Base-by-base conservation (phyloP, 805 yeast genomes). In the Candida railenensis region DNA sequence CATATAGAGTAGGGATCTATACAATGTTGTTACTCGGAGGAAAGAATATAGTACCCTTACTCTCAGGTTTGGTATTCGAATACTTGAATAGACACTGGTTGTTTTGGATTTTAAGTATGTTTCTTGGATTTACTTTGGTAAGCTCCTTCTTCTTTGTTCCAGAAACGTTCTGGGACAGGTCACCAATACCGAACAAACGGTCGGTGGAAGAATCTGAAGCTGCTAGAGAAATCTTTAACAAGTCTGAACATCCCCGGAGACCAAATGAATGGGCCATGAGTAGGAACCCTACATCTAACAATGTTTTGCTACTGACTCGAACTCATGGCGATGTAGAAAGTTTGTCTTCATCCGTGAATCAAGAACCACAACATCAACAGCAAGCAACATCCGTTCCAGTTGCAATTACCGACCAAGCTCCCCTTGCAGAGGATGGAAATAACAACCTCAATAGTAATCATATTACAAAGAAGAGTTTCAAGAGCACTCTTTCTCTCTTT, bases 131-230 rank as follows among this genome's bases (percentile, higher is more conserved):
- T 34, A 66, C 71, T 52, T 64, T 78, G 30, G 53, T 73, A 2
- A 59, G 73, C 22, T 74, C 79, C 12, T 74, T 71, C 46, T 55
- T 81, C 11, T 81, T 80, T 56, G 85, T 80, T 18, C 87, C 86
- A 2, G 87, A 82, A 48, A 82, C 87, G 1, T 81, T 78, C 61
- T 81, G 83, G 83, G 80, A 76, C 48, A 67, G 87, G 47, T 58
- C 76, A 1, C 83, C 84, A 3, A 66, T 69, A 1, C 78, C 77
- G 15, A 67, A 66, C 51, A 74, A 77, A 52, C 62, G 78, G 49
- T 75, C 81, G 3, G 53, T 63, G 18, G 60, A 63, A 45, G 86
- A 81, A 59, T 68, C 82, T 2, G 65, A 65, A 40, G 66, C 66
- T 18, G 85, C 83, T 1, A 63, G 69, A 49, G 65, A 59, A 33